Evolutionary conservation across 345 rosid genomes (phyloP).

Genomic region (Eucalyptus regnans): DNA sequence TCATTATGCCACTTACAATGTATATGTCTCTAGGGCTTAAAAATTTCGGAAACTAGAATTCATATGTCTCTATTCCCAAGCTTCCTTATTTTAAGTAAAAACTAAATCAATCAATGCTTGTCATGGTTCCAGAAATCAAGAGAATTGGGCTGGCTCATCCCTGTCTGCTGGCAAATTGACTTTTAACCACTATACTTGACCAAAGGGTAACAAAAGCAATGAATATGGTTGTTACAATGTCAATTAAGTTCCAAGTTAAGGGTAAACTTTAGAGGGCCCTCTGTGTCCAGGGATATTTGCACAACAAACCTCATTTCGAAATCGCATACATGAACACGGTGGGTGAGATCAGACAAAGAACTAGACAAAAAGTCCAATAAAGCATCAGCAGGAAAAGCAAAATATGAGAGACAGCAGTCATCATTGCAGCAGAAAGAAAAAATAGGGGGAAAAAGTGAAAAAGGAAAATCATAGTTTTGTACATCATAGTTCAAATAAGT

Average conservation of each 20-base stretch:
- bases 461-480: neutral
- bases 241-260: neutral
- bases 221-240: neutral
- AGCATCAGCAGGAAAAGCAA: neutral
- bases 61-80: neutral
- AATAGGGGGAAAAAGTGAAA: neutral
- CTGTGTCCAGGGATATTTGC: neutral
- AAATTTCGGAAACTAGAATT: neutral
- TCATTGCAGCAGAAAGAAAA: neutral
- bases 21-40: neutral
- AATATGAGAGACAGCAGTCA: neutral
- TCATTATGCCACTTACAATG: neutral
- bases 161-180: neutral
- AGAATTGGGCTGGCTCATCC: neutral
- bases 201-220: neutral
- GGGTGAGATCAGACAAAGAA: neutral
- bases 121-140: neutral
- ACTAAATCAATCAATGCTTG: neutral
- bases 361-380: neutral
- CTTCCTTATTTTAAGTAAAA: neutral
- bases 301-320: neutral
- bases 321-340: neutral
- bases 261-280: neutral
- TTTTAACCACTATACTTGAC: neutral
- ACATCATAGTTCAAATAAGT: neutral